Evolutionary conservation across 495 filamentous ascomycete genomes (phyloP).

Genomic region (Neurospora africana): DNA sequence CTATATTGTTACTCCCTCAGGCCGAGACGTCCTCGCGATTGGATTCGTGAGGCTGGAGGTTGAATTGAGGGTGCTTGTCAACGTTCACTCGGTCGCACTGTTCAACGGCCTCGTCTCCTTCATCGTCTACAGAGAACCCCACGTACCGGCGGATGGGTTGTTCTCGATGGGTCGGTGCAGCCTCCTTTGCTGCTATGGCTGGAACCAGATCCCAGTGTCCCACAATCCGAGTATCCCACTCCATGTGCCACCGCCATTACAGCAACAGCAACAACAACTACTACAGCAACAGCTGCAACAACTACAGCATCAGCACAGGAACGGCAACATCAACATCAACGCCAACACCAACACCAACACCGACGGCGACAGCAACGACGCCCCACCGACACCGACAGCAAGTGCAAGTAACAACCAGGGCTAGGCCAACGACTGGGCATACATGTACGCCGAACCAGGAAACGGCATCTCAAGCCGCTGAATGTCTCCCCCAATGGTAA

Average conservation of each 20-base stretch:
- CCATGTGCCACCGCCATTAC: background rate
- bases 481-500: background rate
- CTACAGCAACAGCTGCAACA: background rate
- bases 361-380: background rate
- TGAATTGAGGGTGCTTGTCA: background rate
- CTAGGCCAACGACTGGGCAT: background rate
- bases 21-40: background rate
- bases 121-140: background rate
- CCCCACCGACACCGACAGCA: background rate
- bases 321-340: background rate
- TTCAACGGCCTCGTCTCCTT: background rate
- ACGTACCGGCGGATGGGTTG: background rate
- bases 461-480: background rate
- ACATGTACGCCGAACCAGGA: background rate
- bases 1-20: background rate
- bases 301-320: background rate
- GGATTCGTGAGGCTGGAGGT: background rate
- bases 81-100: background rate
- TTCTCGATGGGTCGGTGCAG: background rate
- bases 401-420: background rate
- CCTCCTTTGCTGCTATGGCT: background rate
- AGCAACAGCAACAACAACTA: background rate
- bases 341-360: background rate
- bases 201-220: background rate
- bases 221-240: background rate